Evolutionary conservation across 2,329 filamentous ascomycete species (phyloP), one percentile per base, ranked within the genome.

Genomic region (Pochonia chlamydosporia): DNA sequence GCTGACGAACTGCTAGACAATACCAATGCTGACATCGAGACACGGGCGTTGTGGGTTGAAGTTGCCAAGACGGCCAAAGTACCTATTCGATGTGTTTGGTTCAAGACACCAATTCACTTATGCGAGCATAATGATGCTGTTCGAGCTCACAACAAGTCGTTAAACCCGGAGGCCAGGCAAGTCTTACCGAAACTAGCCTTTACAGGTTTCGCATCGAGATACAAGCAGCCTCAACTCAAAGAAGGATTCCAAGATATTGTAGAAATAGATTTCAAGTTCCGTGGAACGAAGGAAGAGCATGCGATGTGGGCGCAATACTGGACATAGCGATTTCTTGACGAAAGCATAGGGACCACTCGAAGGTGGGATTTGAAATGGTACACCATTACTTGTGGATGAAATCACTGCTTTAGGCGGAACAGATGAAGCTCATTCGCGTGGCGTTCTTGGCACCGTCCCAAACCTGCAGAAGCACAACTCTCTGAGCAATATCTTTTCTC

Each of bases 81-180:
- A 2, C 85, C 87, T 2, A 86, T 96, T 56, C 85, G 92, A 40
- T 95, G 92, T 60, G 74, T 97, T 9, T 85, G 87, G 66, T 93
- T 99, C 70, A 86, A 84, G 44, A 85, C 89, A 11, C 74, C 83
- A 1, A 65, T 82, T 23, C 75, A 78, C 37, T 63, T 96, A 8
- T 83, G 79, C 55, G 82, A 90, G 63, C 93, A 99, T 69, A 99
- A 99, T 61, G 87, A 95, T 61, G 81, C 79, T 1, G 87, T 95
- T 42, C 80, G 93, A 50, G 81, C 89, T 2, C 71, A 91, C 59
- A 84, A 83, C 57, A 63, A 65, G 43, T 52, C 84, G 73, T 75
- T 90, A 68, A 97, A 97, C 60, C 92, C 91, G 2, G 92, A 97
- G 65, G 78, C 81, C 21, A 79, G 93, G 52, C 70, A 75, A 1